phyloP scores from a whole-genome alignment of 768 basidiomycete species.

The Termitomyces sp. region DNA sequence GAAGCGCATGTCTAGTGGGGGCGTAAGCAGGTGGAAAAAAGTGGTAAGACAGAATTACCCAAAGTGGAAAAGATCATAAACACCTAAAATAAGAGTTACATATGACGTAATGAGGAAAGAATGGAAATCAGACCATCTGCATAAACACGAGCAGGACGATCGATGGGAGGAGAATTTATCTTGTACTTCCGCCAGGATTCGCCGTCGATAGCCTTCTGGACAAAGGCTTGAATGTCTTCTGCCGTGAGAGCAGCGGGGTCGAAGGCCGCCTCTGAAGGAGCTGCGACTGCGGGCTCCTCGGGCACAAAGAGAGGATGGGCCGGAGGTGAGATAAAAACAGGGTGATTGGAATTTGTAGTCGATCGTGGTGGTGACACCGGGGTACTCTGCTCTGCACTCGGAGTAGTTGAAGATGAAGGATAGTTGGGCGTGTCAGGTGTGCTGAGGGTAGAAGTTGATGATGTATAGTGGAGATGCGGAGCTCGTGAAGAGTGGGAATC shows the following conservation, averaged over 20 bases:
- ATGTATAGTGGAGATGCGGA: slow-evolving; percentile 33
- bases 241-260: slow-evolving; percentile 65
- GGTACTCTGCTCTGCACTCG: slow-evolving; percentile 19
- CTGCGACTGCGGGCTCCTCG: slow-evolving; percentile 40
- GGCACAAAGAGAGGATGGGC: slow-evolving; percentile 27
- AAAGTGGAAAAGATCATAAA: slow-evolving; percentile 97
- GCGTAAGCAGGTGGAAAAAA: background rate
- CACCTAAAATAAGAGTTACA: slow-evolving; percentile 46
- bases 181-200: slow-evolving; percentile 65
- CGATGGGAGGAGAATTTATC: slow-evolving; percentile 80
- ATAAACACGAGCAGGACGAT: slow-evolving; percentile 83
- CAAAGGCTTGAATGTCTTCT: slow-evolving; percentile 79
- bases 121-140: slow-evolving; percentile 70
- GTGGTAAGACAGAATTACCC: slow-evolving; percentile 49
- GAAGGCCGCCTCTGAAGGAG: slow-evolving; percentile 37
- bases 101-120: slow-evolving; percentile 24
- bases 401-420: slow-evolving; percentile 21
- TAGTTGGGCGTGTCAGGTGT: slow-evolving; percentile 33
- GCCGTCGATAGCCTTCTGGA: slow-evolving; percentile 73
- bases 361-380: slow-evolving; percentile 19
- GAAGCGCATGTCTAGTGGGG: slow-evolving; percentile 79
- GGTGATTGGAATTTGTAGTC: slow-evolving; percentile 23
- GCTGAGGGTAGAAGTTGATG: slow-evolving; percentile 52
- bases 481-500: slow-evolving; percentile 33
- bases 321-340: slow-evolving; percentile 32